A percentile compares a stretch with the other conserved stretches of the same genome.
These are phyloP conservation scores for Pseudozyma hubeiensis DNA, from an alignment of 1,284 basidiomycete genomes.

Conservation along the genomic window DNA sequence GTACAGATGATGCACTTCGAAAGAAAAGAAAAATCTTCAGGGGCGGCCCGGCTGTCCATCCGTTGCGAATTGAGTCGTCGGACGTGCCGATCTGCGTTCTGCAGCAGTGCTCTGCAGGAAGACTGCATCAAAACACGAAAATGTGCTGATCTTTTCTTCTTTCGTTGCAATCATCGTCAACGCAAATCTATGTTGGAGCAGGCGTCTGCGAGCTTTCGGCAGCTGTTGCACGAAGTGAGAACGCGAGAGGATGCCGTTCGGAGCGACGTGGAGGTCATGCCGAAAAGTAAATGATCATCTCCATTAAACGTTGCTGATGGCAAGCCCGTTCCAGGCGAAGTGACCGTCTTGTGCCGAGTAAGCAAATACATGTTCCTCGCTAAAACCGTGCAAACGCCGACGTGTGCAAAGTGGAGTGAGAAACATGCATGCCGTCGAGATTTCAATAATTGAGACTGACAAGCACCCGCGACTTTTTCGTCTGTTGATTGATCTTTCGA, in stretches of 20 bases:
- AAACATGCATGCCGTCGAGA: no score
- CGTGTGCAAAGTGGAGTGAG: no score
- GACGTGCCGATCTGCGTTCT: slow-evolving; percentile 1
- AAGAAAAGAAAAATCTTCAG: background rate
- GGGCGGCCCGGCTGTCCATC: background rate
- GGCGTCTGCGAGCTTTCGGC: no score
- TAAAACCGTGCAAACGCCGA: no score
- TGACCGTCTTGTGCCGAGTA: background rate
- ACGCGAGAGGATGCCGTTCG: background rate
- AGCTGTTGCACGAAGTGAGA: no score
- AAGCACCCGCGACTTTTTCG: no score
- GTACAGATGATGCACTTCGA: no score
- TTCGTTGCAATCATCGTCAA: no score
- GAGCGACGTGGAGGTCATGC: background rate
- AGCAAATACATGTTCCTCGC: background rate
- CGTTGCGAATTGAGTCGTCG: slow-evolving; percentile 4
- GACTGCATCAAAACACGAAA: slow-evolving; percentile 4
- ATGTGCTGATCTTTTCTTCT: background rate
- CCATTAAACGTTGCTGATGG: no score
- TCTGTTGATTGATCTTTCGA: no score
- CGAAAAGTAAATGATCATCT: background rate
- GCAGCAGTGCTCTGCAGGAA: background rate
- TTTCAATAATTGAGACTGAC: no score
- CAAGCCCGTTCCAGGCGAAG: background rate
- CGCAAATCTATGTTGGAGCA: no score